phyloP scores from a whole-genome alignment of 1,284 basidiomycete genomes.

The Tilletia indica region DNA sequence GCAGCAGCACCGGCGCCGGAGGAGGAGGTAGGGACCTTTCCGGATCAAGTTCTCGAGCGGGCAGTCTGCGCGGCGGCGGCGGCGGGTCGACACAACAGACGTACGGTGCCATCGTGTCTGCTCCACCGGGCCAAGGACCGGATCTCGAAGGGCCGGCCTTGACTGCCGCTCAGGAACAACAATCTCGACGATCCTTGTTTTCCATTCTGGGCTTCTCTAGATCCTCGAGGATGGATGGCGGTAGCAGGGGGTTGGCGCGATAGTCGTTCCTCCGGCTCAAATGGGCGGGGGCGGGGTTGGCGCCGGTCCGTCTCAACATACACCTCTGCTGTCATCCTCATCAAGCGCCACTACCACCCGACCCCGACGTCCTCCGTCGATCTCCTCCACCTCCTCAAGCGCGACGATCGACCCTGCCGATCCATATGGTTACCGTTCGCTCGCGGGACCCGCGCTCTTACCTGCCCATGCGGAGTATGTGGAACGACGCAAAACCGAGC shows the following conservation, averaged over 20 bases:
- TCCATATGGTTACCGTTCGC: constrained; percentile 35
- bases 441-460: constrained; percentile 34
- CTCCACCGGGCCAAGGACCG: not conserved
- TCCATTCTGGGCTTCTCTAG: not conserved
- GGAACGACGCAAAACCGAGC: not conserved
- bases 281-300: not conserved
- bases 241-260: constrained; percentile 10
- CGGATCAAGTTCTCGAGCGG: not conserved
- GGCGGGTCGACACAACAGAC: not conserved
- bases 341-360: not conserved
- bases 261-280: not conserved
- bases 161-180: not conserved
- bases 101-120: constrained; percentile 2
- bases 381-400: not conserved
- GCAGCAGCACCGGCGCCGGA: not conserved
- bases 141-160: not conserved
- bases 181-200: constrained; percentile 25
- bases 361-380: not conserved
- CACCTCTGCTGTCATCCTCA: not conserved
- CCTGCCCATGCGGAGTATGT: constrained; percentile 20
- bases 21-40: no score
- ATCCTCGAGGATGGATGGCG: not conserved
- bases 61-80: not conserved
- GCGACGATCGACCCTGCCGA: constrained; percentile 20
- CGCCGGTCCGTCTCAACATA: not conserved